Evolutionary conservation across 805 yeast genomes (phyloP), one percentile per base, ranked within the genome.

Genomic region (Candida insectorum): DNA sequence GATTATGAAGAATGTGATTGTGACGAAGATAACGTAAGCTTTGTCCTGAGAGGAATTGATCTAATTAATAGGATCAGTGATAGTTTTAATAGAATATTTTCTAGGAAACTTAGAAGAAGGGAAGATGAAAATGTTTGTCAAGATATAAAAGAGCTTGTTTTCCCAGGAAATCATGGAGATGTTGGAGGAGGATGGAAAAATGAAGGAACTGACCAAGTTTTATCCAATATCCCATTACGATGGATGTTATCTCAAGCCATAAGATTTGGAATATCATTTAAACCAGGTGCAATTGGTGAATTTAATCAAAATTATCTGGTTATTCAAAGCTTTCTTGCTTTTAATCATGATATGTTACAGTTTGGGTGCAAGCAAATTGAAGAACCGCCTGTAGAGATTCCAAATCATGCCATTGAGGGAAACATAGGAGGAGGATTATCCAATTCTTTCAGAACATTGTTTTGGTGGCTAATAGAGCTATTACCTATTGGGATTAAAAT

Each of bases 161-260:
- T 81, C 45, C 75, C 83, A 1, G 88, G 86, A 2, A 75, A 76
- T 47, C 87, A 81, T 52, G 65, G 81, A 7, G 86, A 81, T 52
- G 58, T 76, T 45, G 87, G 87, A 2, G 86, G 86, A 3, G 83
- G 83, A 0, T 79, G 83, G 81, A 51, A 62, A 1, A 79, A 74
- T 48, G 21, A 37, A 0, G 49, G 60, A 30, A 75, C 36, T 9
- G 37, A 31, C n/a, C 69, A 73, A 26, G 46, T 52, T 15, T 39
- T 75, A 11, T 65, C 83, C 0, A 69, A 75, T 41, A 40, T 77
- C 11, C 59, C 85, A 0, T 55, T 81, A 16, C 61, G 80, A 39
- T 81, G 86, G 86, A 74, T 81, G 51, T 37, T 80, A 9, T 56
- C 70, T 4, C 77, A 75, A 48, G 76, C 83, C 0, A 46, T 71